A percentile compares a stretch with the other conserved stretches of the same genome.
phyloP scores from a whole-genome alignment of 169 alveolate genomes.

The Cryptosporidium canis region DNA sequence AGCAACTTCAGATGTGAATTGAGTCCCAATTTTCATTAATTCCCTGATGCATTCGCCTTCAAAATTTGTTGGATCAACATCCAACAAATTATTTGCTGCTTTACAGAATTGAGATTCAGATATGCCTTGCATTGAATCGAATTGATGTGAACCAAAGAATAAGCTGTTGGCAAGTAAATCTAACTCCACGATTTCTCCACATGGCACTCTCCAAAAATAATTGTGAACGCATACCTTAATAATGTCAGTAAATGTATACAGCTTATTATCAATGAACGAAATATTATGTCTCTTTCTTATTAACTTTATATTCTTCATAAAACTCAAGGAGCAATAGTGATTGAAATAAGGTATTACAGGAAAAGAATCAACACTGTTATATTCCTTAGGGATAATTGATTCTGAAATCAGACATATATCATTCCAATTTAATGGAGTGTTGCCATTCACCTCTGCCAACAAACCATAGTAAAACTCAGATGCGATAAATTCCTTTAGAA shows the following conservation, averaged over 20 bases:
- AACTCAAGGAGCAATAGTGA: slow-evolving; percentile 29
- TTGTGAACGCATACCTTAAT: slow-evolving; percentile 59
- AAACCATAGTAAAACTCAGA: slow-evolving; percentile 47
- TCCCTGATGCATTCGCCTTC: slow-evolving; percentile 40
- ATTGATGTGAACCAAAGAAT: slow-evolving; percentile 47
- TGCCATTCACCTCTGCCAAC: not conserved
- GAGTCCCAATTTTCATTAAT: slow-evolving; percentile 28
- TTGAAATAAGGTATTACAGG: slow-evolving; percentile 57
- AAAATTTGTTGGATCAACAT: slow-evolving; percentile 16
- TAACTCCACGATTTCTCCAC: slow-evolving; percentile 38
- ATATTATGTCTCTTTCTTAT: not conserved
- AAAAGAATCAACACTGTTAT: not conserved
- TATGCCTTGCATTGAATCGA: not conserved
- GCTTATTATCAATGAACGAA: not conserved
- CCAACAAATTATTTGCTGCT: slow-evolving; percentile 35
- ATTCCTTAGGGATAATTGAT: slow-evolving; percentile 17
- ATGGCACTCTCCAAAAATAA: slow-evolving; percentile 63
- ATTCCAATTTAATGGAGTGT: slow-evolving; percentile 7
- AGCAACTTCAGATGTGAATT: slow-evolving; percentile 50
- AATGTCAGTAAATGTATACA: slow-evolving; percentile 8
- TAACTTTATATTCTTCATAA: not conserved
- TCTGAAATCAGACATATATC: slow-evolving; percentile 22
- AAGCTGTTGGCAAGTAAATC: slow-evolving; percentile 67
- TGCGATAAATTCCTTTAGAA: slow-evolving; percentile 48
- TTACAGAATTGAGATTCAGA: slow-evolving; percentile 50